Percentiles rank a stretch among this genome's conserved stretches.
phyloP scores from a whole-genome alignment of 2,329 filamentous ascomycete species.

The Sclerotinia subarctica region DNA sequence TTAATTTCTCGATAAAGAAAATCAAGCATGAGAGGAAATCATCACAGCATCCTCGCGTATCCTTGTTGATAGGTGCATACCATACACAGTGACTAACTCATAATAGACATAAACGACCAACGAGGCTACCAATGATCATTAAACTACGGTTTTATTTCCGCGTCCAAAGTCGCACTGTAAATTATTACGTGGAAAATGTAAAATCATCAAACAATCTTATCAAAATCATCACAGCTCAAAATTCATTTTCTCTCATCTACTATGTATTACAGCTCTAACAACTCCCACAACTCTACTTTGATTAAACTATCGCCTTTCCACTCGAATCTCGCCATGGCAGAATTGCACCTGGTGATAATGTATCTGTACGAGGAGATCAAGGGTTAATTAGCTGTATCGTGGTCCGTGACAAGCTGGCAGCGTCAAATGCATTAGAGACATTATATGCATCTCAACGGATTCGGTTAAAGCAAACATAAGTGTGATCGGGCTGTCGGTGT shows the following conservation, averaged over 20 bases:
- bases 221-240: background rate
- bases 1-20: background rate
- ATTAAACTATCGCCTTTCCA: background rate
- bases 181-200: background rate
- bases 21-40: conserved; percentile 13
- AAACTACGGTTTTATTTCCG: background rate
- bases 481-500: background rate
- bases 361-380: conserved; percentile 15
- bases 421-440: conserved; percentile 17
- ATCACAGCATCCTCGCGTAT: conserved; percentile 8
- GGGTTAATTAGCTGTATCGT: conserved; percentile 5
- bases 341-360: conserved; percentile 9
- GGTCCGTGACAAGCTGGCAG: conserved; percentile 18
- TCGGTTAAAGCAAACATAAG: conserved; percentile 4
- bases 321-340: conserved; percentile 17
- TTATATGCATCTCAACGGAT: conserved; percentile 11
- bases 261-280: too few relatives aligned
- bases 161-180: background rate
- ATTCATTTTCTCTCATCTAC: background rate
- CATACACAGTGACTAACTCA: background rate
- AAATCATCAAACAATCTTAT: background rate
- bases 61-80: conserved; percentile 1
- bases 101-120: conserved; percentile 17
- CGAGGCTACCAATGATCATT: conserved; percentile 15
- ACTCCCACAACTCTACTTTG: background rate